Percentiles rank a stretch among this genome's conserved stretches.
phyloP scores from a whole-genome alignment of 1,284 basidiomycete species.

The Leccinum holopus region DNA sequence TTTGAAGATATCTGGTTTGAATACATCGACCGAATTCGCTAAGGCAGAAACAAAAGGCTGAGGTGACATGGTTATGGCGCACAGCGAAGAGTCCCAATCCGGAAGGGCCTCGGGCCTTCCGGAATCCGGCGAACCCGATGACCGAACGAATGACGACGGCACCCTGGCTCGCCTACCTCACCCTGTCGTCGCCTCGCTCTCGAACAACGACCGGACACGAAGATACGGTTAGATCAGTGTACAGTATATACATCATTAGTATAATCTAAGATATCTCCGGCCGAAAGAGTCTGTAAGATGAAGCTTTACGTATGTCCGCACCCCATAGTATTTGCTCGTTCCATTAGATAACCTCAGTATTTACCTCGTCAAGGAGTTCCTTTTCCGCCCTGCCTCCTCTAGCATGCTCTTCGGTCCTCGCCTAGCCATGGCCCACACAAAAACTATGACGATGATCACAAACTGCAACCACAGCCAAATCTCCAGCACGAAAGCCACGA shows the following conservation, averaged over 20 bases:
- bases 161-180: too few species aligned
- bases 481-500: slow-evolving; percentile 58
- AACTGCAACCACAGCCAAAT: slow-evolving; percentile 82
- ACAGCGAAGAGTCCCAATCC: too few species aligned
- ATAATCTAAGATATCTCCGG: slow-evolving; percentile 26
- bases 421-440: slow-evolving; percentile 75
- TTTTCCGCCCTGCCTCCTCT: slow-evolving; percentile 48
- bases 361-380: slow-evolving; percentile 24
- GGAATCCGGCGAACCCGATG: too few species aligned
- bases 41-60: slow-evolving; percentile 38
- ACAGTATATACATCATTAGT: slow-evolving; percentile 24
- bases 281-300: not conserved
- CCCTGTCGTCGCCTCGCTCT: not conserved
- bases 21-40: slow-evolving; percentile 58
- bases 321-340: not conserved
- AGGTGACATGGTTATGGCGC: slow-evolving; percentile 13
- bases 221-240: slow-evolving; percentile 17
- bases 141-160: too few species aligned
- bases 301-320: slow-evolving; percentile 1
- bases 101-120: too few species aligned
- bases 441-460: slow-evolving; percentile 65
- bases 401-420: slow-evolving; percentile 70
- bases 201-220: not conserved
- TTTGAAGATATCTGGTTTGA: slow-evolving; percentile 81
- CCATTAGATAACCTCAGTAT: not conserved